phyloP scores from a whole-genome alignment of 306 rosid genomes.

The Coriaria nepalensis region DNA sequence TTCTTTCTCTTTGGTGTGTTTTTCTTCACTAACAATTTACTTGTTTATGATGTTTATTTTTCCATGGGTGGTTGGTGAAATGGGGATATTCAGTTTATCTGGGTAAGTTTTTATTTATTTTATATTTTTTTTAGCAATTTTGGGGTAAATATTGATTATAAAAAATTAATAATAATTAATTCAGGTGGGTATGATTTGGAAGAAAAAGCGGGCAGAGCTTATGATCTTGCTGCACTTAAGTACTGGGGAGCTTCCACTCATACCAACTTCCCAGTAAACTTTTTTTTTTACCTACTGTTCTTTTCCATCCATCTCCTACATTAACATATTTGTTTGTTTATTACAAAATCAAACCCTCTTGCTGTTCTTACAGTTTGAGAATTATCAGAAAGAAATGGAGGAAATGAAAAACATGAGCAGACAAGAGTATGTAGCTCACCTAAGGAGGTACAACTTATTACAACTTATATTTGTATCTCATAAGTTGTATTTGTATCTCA shows the following conservation, averaged over 20 bases:
- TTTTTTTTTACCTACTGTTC: conserved; percentile 1
- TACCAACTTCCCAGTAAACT: conserved; percentile 66
- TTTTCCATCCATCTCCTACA: not conserved
- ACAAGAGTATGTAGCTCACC: conserved; percentile 86
- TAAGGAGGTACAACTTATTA: conserved; percentile 76
- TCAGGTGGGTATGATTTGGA: conserved; percentile 96
- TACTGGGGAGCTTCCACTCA: conserved; percentile 97
- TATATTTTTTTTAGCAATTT: conserved; percentile 5
- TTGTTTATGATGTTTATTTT: conserved; percentile 10
- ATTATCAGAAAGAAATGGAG: conserved; percentile 61
- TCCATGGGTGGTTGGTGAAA: conserved; percentile 14
- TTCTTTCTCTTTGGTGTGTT: conserved; percentile 9
- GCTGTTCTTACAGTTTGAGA: conserved; percentile 41
- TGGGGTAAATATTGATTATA: conserved; percentile 1
- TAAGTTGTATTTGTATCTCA: not conserved
- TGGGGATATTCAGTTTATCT: conserved; percentile 56
- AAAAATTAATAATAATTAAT: conserved; percentile 21
- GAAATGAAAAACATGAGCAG: conserved; percentile 76
- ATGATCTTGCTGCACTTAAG: conserved; percentile 94
- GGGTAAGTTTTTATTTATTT: conserved; percentile 35
- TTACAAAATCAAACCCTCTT: conserved; percentile 1
- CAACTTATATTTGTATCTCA: no score
- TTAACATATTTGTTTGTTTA: not conserved
- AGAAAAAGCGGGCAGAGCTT: conserved; percentile 87
- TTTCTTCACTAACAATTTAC: conserved; percentile 3